Base-by-base conservation (phyloP, 1,284 basidiomycete genomes). In the Singerocomus rubriflavus region DNA sequence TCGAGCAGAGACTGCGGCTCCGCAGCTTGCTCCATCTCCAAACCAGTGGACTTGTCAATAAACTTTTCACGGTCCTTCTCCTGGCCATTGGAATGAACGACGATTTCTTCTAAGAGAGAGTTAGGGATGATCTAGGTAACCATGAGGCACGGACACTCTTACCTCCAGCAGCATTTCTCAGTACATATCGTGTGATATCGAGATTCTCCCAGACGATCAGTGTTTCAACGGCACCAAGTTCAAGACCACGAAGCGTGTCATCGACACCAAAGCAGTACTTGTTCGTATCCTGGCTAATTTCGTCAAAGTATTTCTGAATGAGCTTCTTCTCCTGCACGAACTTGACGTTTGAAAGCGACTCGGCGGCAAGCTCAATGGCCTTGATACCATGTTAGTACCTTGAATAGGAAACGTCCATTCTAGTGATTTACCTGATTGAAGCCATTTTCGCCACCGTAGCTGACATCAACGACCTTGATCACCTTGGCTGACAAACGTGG, bases 311-410 rank as follows among this genome's bases (percentile, higher is more conserved):
- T 69, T 84, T 93, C 69, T 98, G 95, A 62, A 98, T 97, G 39
- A 98, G 83, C 70, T 80, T 89, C 80, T 99, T 99, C 79, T 99
- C 96, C 72, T 99, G 96, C 14, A 99, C 94, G 62, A 99, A 99
- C 71, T 99, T 99, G 78, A 99, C 97, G 70, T 98, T 98, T 39
- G 91, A 86, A 26, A 99, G 82, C 6, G 93, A 92, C 71, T 99
- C 96, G 2, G 93, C 90, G 0, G 96, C 91, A 44, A 99, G 82
- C 70, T 99, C 96, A 61, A 99, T 99, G 10, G 96, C 96, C 89
- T 97, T 69, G 5, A 41, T 21, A 52, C 17, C 1, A 2, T 21
- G 31, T 66, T 21, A 70, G 38, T 26, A 1, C 30, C 10, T 21
- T 21, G n/a, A 13, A 26, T 7, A 27, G 14, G 10, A 6, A 0